phyloP scores from a whole-genome alignment of 2,329 filamentous ascomycete species.

The Diaporthe humulicola region DNA sequence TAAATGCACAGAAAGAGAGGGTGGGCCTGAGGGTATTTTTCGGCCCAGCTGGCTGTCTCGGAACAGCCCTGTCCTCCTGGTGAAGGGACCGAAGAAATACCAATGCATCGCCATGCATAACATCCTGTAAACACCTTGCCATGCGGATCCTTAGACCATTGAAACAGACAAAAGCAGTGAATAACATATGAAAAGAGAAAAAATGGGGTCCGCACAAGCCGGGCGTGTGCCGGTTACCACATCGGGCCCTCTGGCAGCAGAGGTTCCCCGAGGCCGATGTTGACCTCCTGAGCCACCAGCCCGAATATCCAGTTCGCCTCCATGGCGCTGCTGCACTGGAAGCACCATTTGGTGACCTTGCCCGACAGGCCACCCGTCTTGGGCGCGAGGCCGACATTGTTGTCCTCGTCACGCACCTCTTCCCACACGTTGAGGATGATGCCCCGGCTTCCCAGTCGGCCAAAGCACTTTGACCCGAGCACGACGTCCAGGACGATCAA shows the following conservation, averaged over 20 bases:
- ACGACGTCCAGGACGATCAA: conserved; percentile 85
- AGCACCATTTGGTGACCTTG: conserved; percentile 74
- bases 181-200: conserved; percentile 36
- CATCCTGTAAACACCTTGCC: conserved; percentile 38
- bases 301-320: conserved; percentile 70
- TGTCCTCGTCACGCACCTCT: conserved; percentile 75
- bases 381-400: conserved; percentile 65
- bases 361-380: conserved; percentile 65
- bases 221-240: not conserved
- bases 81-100: not conserved
- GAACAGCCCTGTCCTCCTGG: not conserved
- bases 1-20: conserved; percentile 29
- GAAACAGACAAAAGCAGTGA: conserved; percentile 11
- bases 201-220: not conserved
- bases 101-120: conserved; percentile 34
- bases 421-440: conserved; percentile 93
- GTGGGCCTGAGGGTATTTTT: not conserved
- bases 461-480: conserved; percentile 86
- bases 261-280: conserved; percentile 46
- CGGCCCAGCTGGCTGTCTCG: conserved; percentile 1
- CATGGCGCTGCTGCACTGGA: conserved; percentile 67
- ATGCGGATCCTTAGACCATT: conserved; percentile 24
- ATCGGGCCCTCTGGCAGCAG: not conserved
- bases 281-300: conserved; percentile 69
- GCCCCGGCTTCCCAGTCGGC: conserved; percentile 84